Base-by-base conservation (phyloP, 176 grass and related monocot genomes). In the Chrysopogon serrulatus region DNA sequence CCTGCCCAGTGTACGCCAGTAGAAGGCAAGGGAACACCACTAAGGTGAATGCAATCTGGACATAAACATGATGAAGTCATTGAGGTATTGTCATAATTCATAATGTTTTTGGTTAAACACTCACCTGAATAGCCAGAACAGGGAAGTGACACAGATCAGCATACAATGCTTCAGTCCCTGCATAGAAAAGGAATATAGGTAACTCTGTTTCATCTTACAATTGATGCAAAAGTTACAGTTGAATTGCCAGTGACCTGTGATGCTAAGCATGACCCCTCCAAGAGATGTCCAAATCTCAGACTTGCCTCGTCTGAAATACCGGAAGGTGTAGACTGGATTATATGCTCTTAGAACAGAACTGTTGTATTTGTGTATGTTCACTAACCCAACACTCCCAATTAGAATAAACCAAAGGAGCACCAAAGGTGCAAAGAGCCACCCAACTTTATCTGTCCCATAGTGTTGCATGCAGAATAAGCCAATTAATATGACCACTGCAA, bases 81-180 rank as follows among this genome's bases (percentile, higher is more conserved):
- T 57, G 34, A 83, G n/a, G 14, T 67, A 86, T 79, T 54, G 74
- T 75, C 8, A 77, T 53, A 78, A 61, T 41, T 78, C 2, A 17
- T 51, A 43, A 51, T 18, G 17, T 68, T 54, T 37, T 37, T 54
- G 1, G n/a, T 21, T 23, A 1, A 56, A 26, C 24, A 70, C 47
- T 84, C 78, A 94, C 91, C 89, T 97, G 92, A 92, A 94, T 92
- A 73, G 92, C 85, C 72, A 90, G 43, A 40, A 94, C 92, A 75
- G 92, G 92, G 78, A 97, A 97, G 88, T 97, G 86, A 61, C 95
- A 91, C 19, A 97, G 84, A 80, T 97, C 95, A 83, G 95, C 95
- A 94, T 92, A 97, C 66, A 97, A 78, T 77, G 95, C 95, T 91
- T 97, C 95, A 12, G 90, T 90, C 10, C 94, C 94, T 97, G 87